Evolutionary conservation across 2,329 filamentous ascomycete genomes (phyloP).

Genomic region (Byssothecium circinans): DNA sequence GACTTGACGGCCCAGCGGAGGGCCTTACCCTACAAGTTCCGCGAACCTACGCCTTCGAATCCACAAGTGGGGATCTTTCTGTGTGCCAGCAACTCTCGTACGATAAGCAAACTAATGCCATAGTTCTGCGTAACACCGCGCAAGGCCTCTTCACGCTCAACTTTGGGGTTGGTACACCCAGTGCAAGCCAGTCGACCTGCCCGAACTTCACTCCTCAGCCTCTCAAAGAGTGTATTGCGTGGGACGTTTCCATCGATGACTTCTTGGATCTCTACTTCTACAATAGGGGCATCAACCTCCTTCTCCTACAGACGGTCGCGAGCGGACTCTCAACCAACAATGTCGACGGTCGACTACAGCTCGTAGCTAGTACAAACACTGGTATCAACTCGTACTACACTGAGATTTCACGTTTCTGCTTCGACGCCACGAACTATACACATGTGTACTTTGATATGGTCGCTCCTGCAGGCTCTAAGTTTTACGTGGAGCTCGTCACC

Average conservation of each 20-base stretch:
- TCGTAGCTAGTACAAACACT: background rate
- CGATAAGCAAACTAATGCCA: slow-evolving; percentile 5
- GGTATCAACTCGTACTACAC: slow-evolving; percentile 9
- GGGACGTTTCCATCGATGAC: slow-evolving; percentile 10
- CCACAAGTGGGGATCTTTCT: background rate
- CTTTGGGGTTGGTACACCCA: background rate
- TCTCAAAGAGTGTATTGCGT: slow-evolving; percentile 4
- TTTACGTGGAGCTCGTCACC: slow-evolving; percentile 5
- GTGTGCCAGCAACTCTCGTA: slow-evolving; percentile 8
- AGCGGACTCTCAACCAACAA: slow-evolving; percentile 1
- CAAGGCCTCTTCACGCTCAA: slow-evolving; percentile 3
- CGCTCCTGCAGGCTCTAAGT: slow-evolving; percentile 1
- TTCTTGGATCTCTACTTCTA: slow-evolving; percentile 8
- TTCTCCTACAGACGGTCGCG: slow-evolving; percentile 1
- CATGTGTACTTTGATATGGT: slow-evolving; percentile 9
- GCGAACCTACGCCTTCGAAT: slow-evolving; percentile 4
- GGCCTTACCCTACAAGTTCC: slow-evolving; percentile 8
- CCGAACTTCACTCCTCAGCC: slow-evolving; percentile 8
- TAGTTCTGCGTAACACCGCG: slow-evolving; percentile 6
- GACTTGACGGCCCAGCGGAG: slow-evolving; percentile 4
- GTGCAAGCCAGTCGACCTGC: slow-evolving; percentile 2
- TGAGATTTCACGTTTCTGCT: slow-evolving; percentile 8
- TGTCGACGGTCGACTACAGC: background rate
- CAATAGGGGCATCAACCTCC: slow-evolving; percentile 6
- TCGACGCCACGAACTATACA: slow-evolving; percentile 6